phyloP scores from a whole-genome alignment of 805 yeast genomes.

The Schizosaccharomyces cryophilus region DNA sequence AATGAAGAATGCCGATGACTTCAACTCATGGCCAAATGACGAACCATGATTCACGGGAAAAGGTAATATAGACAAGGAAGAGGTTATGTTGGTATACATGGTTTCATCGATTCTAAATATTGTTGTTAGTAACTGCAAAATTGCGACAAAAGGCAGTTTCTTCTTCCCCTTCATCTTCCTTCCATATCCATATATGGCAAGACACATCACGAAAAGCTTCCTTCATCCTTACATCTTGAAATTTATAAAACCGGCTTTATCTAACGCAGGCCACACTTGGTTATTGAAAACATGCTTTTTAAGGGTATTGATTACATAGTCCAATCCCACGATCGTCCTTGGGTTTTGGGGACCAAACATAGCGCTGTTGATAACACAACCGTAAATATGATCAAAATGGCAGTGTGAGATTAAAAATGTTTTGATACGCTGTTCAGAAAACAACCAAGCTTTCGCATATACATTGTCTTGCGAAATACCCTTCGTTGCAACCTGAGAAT shows the following conservation, averaged over 20 bases:
- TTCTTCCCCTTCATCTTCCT: no score
- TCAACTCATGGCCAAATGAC: conserved; percentile 6
- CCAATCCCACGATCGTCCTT: not conserved
- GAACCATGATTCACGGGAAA: conserved; percentile 17
- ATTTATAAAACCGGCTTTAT: conserved; percentile 10
- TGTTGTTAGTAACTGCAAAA: not conserved
- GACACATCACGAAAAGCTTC: no score
- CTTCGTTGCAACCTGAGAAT: no score
- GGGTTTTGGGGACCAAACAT: conserved; percentile 15
- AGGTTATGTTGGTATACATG: conserved; percentile 4
- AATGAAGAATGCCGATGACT: conserved; percentile 39
- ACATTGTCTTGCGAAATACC: not conserved
- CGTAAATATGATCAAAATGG: conserved; percentile 59
- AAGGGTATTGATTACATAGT: conserved; percentile 27
- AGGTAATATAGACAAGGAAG: conserved; percentile 6
- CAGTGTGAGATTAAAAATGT: conserved; percentile 37
- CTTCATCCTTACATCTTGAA: conserved; percentile 1
- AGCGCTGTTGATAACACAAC: conserved; percentile 49
- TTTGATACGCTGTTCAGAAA: conserved; percentile 5
- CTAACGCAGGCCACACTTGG: conserved; percentile 53
- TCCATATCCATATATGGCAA: no score
- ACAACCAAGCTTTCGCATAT: not conserved
- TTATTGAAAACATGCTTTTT: conserved; percentile 43
- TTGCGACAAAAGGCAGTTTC: no score
- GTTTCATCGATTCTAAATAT: not conserved